Conservation (phyloP, 768 basidiomycete species). For the Lyophyllum decastes region DNA sequence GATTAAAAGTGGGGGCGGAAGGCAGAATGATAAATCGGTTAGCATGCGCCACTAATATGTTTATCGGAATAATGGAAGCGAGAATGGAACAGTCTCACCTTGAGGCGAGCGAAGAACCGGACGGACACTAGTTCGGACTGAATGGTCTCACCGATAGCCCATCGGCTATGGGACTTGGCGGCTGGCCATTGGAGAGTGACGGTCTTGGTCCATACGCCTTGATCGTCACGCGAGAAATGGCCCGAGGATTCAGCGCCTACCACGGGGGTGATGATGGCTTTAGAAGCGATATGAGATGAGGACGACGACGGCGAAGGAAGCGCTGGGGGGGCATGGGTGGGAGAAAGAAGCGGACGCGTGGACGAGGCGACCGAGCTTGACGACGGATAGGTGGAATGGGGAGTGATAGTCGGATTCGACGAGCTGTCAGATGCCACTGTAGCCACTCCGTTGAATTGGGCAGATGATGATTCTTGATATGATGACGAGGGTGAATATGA, state of each 20-base stretch:
- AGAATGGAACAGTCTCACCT: constrained; percentile 41
- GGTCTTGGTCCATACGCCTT: constrained; percentile 64
- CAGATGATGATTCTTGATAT: constrained; percentile 19
- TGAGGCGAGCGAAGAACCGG: constrained; percentile 70
- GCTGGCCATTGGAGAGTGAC: constrained; percentile 75
- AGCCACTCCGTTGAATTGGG: constrained; percentile 13
- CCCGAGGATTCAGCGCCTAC: constrained; percentile 61
- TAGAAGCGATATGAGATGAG: constrained; percentile 28
- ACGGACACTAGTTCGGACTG: constrained; percentile 63
- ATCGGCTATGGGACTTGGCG: constrained; percentile 65
- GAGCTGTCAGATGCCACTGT: constrained; percentile 30
- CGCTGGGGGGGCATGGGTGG: constrained; percentile 16
- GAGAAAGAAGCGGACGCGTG: constrained; percentile 28
- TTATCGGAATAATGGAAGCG: constrained; percentile 11
- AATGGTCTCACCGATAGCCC: constrained; percentile 81
- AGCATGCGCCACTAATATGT: constrained; percentile 11
- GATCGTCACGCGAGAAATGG: constrained; percentile 52
- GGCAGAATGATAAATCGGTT: constrained; percentile 12
- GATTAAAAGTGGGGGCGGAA: not conserved
- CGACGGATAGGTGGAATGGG: constrained; percentile 34
- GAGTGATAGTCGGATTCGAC: constrained; percentile 44
- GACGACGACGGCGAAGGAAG: constrained; percentile 20
- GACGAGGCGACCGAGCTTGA: constrained; percentile 29
- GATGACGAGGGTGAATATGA: constrained; percentile 29
- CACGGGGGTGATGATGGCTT: constrained; percentile 52